phyloP scores from a whole-genome alignment of 176 grass and related monocot genomes.

The Cenchrus purpureus region DNA sequence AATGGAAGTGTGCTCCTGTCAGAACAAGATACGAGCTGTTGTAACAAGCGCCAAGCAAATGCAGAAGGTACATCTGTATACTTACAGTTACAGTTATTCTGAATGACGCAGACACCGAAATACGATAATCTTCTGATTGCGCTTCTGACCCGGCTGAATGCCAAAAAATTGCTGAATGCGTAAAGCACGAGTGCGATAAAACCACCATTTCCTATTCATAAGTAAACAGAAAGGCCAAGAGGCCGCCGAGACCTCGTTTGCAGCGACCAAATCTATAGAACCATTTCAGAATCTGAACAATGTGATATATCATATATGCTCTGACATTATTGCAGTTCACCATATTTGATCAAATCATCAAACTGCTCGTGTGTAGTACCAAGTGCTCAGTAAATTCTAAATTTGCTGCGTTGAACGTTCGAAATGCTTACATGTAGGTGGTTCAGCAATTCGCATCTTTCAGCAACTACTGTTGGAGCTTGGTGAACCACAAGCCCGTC shows the following conservation, averaged over 20 bases:
- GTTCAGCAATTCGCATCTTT: conserved; percentile 63
- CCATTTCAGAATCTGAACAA: not conserved
- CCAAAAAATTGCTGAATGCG: not conserved
- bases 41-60: conserved; percentile 16
- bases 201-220: not conserved
- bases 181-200: not conserved
- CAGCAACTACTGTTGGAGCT: conserved; percentile 65
- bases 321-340: not conserved
- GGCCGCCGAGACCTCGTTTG: not conserved
- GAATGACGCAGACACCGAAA: too few species aligned
- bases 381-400: not conserved
- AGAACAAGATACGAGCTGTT: too few species aligned
- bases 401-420: not conserved
- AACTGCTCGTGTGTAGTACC: not conserved
- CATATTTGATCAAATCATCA: conserved; percentile 7
- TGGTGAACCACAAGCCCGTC: conserved; percentile 59
- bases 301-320: too few species aligned
- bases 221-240: not conserved
- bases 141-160: not conserved
- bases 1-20: not conserved
- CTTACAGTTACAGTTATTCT: not conserved
- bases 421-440: conserved; percentile 35
- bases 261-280: conserved; percentile 6
- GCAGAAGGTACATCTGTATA: conserved; percentile 37
- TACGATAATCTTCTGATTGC: not conserved